Percentiles rank a stretch among this genome's conserved stretches.
These are phyloP conservation scores for Ceraceosorus bombacis DNA, from an alignment of 1,284 basidiomycete genomes.

Conservation along the genomic window DNA sequence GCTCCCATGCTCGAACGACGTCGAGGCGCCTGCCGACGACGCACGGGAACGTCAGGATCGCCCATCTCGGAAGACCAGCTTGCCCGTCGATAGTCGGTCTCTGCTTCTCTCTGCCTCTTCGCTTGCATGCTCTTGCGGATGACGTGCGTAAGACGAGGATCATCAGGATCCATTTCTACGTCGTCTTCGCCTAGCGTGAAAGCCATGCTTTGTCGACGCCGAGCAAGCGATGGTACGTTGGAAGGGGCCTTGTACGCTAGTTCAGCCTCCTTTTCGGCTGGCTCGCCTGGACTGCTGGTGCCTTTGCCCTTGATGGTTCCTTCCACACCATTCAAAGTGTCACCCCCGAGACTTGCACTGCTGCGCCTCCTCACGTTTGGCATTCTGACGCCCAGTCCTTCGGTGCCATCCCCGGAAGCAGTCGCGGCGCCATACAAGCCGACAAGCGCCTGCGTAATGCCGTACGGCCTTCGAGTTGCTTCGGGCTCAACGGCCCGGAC, in stretches of 20 bases:
- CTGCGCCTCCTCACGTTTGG: not conserved
- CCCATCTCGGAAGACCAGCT: slow-evolving; percentile 17
- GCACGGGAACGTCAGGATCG: slow-evolving; percentile 12
- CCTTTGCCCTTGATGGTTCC: not conserved
- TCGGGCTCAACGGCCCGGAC: slow-evolving; percentile 9
- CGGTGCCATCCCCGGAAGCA: not conserved
- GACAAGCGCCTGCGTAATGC: slow-evolving; percentile 11
- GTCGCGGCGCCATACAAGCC: slow-evolving; percentile 10
- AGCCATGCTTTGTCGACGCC: slow-evolving; percentile 13
- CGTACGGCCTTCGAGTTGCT: slow-evolving; percentile 2
- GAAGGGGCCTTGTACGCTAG: slow-evolving; percentile 2
- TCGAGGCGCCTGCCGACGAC: slow-evolving; percentile 4
- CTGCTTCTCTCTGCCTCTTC: slow-evolving; percentile 9
- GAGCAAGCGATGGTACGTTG: not conserved
- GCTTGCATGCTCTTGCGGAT: slow-evolving; percentile 18
- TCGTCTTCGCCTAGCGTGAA: slow-evolving; percentile 14
- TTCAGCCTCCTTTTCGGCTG: not conserved
- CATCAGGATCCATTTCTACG: slow-evolving; percentile 16
- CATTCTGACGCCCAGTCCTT: not conserved
- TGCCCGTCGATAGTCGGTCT: slow-evolving; percentile 11
- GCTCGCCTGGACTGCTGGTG: no score
- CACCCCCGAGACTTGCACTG: not conserved
- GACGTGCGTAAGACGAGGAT: slow-evolving; percentile 15
- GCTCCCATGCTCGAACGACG: slow-evolving; percentile 8
- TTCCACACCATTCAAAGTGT: not conserved